Evolutionary conservation across 2,329 filamentous ascomycete species (phyloP), one percentile per base, ranked within the genome.

Genomic region (Epichloe glyceriae): DNA sequence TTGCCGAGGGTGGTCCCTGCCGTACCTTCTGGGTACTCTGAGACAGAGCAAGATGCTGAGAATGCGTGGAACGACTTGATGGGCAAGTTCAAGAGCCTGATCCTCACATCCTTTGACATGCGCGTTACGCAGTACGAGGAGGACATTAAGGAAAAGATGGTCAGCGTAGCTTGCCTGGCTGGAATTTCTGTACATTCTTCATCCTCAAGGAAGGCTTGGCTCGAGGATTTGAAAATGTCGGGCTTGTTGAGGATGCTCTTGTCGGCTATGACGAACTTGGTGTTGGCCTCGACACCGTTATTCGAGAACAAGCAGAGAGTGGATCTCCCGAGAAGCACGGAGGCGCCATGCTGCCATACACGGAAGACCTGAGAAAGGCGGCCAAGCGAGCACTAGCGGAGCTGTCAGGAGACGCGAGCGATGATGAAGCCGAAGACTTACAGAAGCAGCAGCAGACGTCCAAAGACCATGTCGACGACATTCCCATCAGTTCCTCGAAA

Each of bases 151-250:
- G 93, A 96, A 65, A 90, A 62, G 91, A 97, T 59, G 79, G 84
- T 0, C 90, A 97, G 64, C 79, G 91, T 45, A 83, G 75, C 35
- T 70, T 98, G 17, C 93, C 93, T 0, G 93, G 93, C 0, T 98
- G 93, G 93, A 98, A 98, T 62, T 98, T 98, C 64, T 97, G 93
- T 67, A 98, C 93, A 0, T 98, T 98, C 64, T 98, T 98, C 64
- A 90, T 98, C 15, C 75, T 98, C 8, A 98, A 98, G 62, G 93
- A 98, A 66, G 93, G 93, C 0, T 71, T 98, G 37, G 91, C 93
- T 1, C 79, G 88, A 57, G 94, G 91, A 0, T 95, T 98, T 58
- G 94, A 98, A 66, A 97, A 88, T 62, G 90, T 97, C 3, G 94
- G 94, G 0, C 73, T 98, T 10, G 88, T 96, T 8, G 93, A 98